These are phyloP conservation scores for Gamsiella multidivaricata DNA, from an alignment of 192 early-diverging fungal species.

Conservation along the genomic window DNA sequence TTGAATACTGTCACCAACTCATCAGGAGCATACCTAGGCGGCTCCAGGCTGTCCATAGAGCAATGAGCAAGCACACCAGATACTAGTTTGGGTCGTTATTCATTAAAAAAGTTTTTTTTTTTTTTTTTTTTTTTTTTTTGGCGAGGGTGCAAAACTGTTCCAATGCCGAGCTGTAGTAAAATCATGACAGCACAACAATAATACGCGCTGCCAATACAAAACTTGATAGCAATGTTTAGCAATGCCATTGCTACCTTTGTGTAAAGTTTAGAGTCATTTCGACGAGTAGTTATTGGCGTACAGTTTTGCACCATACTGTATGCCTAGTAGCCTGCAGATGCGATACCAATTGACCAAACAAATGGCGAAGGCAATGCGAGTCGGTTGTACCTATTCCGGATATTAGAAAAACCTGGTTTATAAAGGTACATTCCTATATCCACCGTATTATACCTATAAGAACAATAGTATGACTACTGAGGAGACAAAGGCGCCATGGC, in stretches of 20 bases:
- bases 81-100: constrained; percentile 4
- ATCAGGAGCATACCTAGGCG: constrained; percentile 13
- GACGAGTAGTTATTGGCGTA: background rate
- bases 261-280: background rate
- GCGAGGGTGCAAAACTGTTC: background rate
- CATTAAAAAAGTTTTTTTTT: background rate
- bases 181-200: background rate
- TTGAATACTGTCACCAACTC: constrained; percentile 1
- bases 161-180: background rate
- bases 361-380: too few relatives aligned
- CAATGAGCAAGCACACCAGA: constrained; percentile 7
- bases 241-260: background rate
- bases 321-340: too few relatives aligned
- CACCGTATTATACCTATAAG: too few relatives aligned
- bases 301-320: background rate
- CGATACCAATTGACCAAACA: too few relatives aligned
- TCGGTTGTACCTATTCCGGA: too few relatives aligned
- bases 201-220: background rate
- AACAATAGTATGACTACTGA: too few relatives aligned
- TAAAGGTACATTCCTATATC: too few relatives aligned
- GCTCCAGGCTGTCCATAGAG: constrained; percentile 12
- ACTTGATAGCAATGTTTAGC: background rate
- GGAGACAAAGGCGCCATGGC: too few relatives aligned
- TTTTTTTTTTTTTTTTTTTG: background rate
- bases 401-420: too few relatives aligned